Conservation (phyloP, 2,329 filamentous ascomycete genomes). For the Xylariales sp. region DNA sequence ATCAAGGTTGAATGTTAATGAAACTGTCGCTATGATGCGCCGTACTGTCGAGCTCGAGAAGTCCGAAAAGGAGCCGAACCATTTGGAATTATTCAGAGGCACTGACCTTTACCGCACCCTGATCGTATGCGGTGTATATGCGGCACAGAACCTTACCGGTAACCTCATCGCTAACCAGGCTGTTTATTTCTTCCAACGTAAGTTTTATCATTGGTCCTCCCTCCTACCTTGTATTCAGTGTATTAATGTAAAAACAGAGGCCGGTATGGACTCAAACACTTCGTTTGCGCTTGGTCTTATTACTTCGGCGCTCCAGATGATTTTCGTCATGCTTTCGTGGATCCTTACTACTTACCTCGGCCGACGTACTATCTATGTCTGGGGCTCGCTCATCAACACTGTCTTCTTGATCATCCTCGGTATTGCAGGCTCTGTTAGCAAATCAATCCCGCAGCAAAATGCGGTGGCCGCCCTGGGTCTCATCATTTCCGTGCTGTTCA, state of each 20-base stretch:
- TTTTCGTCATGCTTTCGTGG: slow-evolving; percentile 61
- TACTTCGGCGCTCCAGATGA: slow-evolving; percentile 48
- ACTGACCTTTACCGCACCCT: slow-evolving; percentile 49
- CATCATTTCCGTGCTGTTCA: slow-evolving; percentile 63
- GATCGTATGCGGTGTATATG: slow-evolving; percentile 57
- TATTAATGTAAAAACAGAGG: slow-evolving; percentile 44
- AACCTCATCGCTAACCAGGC: slow-evolving; percentile 62
- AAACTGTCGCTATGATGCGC: slow-evolving; percentile 55
- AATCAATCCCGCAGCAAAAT: slow-evolving; percentile 32
- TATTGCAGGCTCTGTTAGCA: slow-evolving; percentile 49
- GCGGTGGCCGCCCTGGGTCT: slow-evolving; percentile 60
- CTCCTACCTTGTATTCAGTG: slow-evolving; percentile 46
- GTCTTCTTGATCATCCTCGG: slow-evolving; percentile 46
- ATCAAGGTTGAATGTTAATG: slow-evolving; percentile 28
- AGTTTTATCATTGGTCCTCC: slow-evolving; percentile 47
- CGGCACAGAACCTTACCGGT: slow-evolving; percentile 60
- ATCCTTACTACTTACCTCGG: slow-evolving; percentile 42
- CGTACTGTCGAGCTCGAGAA: slow-evolving; percentile 53
- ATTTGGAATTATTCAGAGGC: slow-evolving; percentile 45
- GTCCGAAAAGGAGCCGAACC: slow-evolving; percentile 41
- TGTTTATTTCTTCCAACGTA: slow-evolving; percentile 56
- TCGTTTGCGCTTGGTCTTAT: slow-evolving; percentile 41
- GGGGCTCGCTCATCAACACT: slow-evolving; percentile 42
- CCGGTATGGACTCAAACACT: slow-evolving; percentile 39
- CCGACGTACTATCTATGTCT: slow-evolving; percentile 46